phyloP scores from a whole-genome alignment of 768 basidiomycete species.

The Lactifluus subvellereus region DNA sequence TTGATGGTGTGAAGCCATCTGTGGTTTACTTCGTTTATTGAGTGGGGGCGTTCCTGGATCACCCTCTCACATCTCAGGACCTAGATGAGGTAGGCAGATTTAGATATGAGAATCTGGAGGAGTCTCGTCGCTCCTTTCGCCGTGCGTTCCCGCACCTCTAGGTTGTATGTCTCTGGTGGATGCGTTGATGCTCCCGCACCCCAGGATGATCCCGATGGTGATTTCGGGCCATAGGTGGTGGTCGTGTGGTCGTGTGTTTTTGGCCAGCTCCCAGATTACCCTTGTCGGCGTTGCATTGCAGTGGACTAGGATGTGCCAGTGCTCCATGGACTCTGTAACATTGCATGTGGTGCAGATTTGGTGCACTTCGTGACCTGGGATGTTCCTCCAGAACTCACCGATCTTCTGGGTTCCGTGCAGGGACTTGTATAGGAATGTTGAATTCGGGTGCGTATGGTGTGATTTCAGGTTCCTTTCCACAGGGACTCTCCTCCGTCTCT shows the following conservation, averaged over 20 bases:
- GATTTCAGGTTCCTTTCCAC: not conserved
- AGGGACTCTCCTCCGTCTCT: not conserved
- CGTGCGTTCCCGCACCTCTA: too few relatives aligned
- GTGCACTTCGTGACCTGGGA: not conserved
- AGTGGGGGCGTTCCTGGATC: not conserved
- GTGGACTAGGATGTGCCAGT: constrained; percentile 24
- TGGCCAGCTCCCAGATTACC: too few relatives aligned
- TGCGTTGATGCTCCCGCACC: constrained; percentile 12
- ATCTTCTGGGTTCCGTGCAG: not conserved
- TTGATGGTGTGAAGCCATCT: not conserved
- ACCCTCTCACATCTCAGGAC: constrained; percentile 16
- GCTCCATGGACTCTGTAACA: constrained; percentile 20
- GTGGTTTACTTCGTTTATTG: rapidly evolving
- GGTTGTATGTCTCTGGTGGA: not conserved
- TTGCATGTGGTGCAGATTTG: not conserved
- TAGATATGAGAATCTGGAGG: constrained; percentile 9
- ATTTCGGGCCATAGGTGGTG: too few relatives aligned
- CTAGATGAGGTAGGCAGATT: constrained; percentile 19
- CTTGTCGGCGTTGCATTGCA: constrained; percentile 1
- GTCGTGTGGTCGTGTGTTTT: too few relatives aligned
- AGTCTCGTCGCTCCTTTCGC: constrained; percentile 14
- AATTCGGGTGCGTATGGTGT: rapidly evolving
- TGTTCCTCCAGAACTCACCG: not conserved
- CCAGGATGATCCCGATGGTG: too few relatives aligned
- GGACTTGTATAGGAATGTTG: constrained; percentile 1